Conservation (phyloP, 176 grass and related monocot genomes). For the Carex kokanica region DNA sequence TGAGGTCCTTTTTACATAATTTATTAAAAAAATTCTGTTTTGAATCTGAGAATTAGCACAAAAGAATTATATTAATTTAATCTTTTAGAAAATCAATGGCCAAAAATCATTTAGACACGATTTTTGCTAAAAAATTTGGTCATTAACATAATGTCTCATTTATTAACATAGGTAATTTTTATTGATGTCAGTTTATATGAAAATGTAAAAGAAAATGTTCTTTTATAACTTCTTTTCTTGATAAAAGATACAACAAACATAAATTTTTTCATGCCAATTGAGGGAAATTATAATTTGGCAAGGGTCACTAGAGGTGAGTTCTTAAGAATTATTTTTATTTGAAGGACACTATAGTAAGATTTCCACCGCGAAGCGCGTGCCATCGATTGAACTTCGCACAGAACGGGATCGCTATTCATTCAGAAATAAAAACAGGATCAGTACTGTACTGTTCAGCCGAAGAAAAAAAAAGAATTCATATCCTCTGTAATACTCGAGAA, state of each 20-base stretch:
- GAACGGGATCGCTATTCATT: neutral
- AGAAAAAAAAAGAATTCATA: too few species aligned
- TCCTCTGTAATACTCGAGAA: too few species aligned
- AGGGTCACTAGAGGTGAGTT: neutral
- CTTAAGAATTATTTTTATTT: neutral
- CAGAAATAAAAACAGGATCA: neutral
- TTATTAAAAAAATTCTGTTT: neutral
- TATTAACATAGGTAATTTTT: neutral
- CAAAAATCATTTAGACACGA: too few species aligned
- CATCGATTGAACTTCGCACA: neutral
- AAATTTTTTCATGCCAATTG: neutral
- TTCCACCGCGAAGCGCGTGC: slow-evolving; percentile 7
- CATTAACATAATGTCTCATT: too few species aligned
- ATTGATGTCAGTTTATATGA: neutral
- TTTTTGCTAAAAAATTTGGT: too few species aligned
- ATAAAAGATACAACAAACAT: neutral
- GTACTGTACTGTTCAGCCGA: too few species aligned
- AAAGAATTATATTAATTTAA: too few species aligned
- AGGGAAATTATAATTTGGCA: neutral
- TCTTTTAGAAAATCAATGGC: too few species aligned
- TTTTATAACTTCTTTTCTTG: neutral
- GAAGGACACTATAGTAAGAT: neutral
- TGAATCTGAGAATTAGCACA: too few species aligned
- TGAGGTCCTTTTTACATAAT: neutral
- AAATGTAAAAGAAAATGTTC: too few species aligned